These are phyloP conservation scores for Neltuma alba DNA, from an alignment of 306 rosid species.

Conservation along the genomic window DNA sequence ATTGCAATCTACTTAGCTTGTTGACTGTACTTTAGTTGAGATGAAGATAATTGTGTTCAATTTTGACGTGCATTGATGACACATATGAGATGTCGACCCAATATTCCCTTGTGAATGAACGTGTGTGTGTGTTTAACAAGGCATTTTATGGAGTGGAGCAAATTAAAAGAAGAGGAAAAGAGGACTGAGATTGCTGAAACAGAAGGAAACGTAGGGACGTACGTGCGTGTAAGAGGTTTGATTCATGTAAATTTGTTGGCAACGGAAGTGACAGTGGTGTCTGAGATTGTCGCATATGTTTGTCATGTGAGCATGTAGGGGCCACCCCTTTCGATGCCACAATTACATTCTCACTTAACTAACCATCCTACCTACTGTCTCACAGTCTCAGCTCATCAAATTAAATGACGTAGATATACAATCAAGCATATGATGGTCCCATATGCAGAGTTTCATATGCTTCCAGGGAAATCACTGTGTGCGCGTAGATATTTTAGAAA, in stretches of 20 bases:
- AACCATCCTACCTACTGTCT: neutral
- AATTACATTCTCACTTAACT: neutral
- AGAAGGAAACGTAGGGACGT: neutral
- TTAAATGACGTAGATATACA: too few relatives aligned
- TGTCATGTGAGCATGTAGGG: slow-evolving; percentile 40
- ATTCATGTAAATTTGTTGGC: slow-evolving; percentile 47
- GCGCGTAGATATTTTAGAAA: neutral
- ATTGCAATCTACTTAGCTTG: too few relatives aligned
- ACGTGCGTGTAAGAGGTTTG: neutral
- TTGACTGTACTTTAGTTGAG: too few relatives aligned
- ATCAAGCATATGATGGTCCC: neutral
- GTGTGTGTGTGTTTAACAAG: too few relatives aligned
- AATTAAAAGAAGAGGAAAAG: neutral
- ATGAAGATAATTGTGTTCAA: too few relatives aligned
- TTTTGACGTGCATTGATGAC: too few relatives aligned
- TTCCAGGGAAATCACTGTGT: neutral
- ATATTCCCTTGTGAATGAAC: too few relatives aligned
- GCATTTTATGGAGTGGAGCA: neutral
- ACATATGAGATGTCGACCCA: too few relatives aligned
- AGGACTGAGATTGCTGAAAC: neutral
- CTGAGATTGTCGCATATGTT: neutral
- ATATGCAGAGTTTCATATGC: neutral
- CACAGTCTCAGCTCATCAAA: neutral
- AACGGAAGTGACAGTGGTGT: slow-evolving; percentile 21
- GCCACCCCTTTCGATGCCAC: slow-evolving; percentile 14